phyloP scores from a whole-genome alignment of 768 basidiomycete genomes.

The Suillus decipiens region DNA sequence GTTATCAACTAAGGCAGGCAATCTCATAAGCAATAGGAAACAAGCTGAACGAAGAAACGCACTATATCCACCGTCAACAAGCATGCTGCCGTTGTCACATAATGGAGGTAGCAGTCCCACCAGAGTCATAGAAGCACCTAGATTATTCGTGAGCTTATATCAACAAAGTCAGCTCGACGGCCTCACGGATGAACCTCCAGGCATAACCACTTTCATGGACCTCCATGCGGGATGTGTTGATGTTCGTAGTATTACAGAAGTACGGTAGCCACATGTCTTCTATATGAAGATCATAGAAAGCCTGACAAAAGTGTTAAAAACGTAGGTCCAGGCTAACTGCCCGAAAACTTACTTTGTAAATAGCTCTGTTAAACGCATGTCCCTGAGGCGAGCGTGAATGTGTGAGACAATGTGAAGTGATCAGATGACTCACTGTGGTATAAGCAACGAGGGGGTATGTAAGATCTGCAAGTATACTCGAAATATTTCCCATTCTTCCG shows the following conservation, averaged over 20 bases:
- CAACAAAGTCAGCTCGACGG: neutral
- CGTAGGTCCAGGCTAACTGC: constrained; percentile 10
- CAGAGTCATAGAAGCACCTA: constrained; percentile 96
- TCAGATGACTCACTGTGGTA: constrained; percentile 54
- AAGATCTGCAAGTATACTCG: constrained; percentile 91
- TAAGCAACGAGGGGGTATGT: constrained; percentile 79
- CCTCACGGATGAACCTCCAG: constrained; percentile 87
- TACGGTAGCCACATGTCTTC: constrained; percentile 99
- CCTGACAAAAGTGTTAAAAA: constrained; percentile 39
- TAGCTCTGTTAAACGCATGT: constrained; percentile 91
- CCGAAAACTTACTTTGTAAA: constrained; percentile 70
- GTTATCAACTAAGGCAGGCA: constrained; percentile 68
- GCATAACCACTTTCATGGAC: constrained; percentile 99
- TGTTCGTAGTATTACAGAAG: constrained; percentile 98
- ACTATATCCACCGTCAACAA: constrained; percentile 92
- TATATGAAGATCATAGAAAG: constrained; percentile 92
- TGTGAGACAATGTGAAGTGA: constrained; percentile 6
- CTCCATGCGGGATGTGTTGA: constrained; percentile 95
- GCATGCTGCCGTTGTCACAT: constrained; percentile 90
- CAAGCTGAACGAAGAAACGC: constrained; percentile 26
- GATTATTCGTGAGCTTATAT: constrained; percentile 9
- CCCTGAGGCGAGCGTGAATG: constrained; percentile 52
- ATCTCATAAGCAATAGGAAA: constrained; percentile 18
- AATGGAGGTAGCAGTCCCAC: constrained; percentile 94
- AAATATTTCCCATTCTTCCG: constrained; percentile 89